Percentiles rank a stretch among this genome's conserved stretches.
Evolutionary conservation across 495 filamentous ascomycete genomes (phyloP).

Genomic region (Lichenothelia convexa): DNA sequence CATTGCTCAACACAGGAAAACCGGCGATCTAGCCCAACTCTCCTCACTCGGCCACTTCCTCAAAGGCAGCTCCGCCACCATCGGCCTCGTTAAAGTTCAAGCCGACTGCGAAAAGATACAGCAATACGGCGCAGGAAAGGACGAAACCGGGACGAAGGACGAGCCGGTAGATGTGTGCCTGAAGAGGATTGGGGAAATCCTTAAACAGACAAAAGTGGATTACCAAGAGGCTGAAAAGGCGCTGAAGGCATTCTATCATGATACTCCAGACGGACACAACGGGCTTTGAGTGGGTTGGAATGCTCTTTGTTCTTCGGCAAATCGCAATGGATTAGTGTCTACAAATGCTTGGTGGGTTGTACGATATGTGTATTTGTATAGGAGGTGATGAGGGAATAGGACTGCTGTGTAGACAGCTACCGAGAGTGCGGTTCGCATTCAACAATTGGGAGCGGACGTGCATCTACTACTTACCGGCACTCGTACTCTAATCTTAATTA

Average conservation of each 20-base stretch:
- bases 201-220: slow-evolving; percentile 54
- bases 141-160: slow-evolving; percentile 51
- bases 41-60: slow-evolving; percentile 85
- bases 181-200: slow-evolving; percentile 44
- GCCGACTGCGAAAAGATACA: slow-evolving; percentile 94
- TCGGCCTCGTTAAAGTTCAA: slow-evolving; percentile 81
- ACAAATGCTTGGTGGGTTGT: too few relatives aligned
- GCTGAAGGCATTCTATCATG: slow-evolving; percentile 54
- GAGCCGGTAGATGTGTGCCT: slow-evolving; percentile 47
- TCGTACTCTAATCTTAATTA: too few relatives aligned
- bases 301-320: too few relatives aligned
- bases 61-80: slow-evolving; percentile 93
- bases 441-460: too few relatives aligned
- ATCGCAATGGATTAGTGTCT: too few relatives aligned
- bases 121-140: slow-evolving; percentile 65
- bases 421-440: too few relatives aligned
- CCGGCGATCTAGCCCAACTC: slow-evolving; percentile 47
- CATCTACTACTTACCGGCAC: too few relatives aligned
- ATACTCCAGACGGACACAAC: too few relatives aligned
- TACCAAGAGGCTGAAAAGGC: slow-evolving; percentile 55
- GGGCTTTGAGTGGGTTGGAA: too few relatives aligned
- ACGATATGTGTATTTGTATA: too few relatives aligned
- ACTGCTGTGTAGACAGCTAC: too few relatives aligned
- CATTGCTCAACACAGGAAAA: slow-evolving; percentile 27
- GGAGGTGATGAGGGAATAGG: too few relatives aligned